A percentile compares a stretch with the other conserved stretches of the same genome.
Conservation (phyloP, 2,329 filamentous ascomycete species). For the Ophiostoma novo-ulmi region DNA sequence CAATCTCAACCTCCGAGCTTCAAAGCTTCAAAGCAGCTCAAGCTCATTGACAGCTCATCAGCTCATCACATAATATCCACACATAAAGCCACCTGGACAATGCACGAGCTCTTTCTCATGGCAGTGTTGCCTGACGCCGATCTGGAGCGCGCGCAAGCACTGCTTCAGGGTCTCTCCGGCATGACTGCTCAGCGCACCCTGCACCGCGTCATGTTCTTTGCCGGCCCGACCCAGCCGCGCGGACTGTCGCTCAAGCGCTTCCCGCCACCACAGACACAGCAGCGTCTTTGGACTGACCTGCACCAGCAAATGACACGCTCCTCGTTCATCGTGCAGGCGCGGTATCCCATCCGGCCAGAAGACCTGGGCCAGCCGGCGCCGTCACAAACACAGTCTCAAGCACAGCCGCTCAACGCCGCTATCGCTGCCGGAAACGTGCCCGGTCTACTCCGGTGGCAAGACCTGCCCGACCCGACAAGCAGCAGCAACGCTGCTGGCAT, state of each 20-base stretch:
- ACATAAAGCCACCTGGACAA: slow-evolving; percentile 30
- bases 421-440: slow-evolving; percentile 26
- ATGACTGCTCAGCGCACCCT: slow-evolving; percentile 49
- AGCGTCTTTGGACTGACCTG: slow-evolving; percentile 47
- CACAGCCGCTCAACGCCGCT: slow-evolving; percentile 36
- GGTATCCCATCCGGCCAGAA: slow-evolving; percentile 47
- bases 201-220: slow-evolving; percentile 51
- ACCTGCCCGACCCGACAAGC: slow-evolving; percentile 54
- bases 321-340: slow-evolving; percentile 52
- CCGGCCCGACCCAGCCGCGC: slow-evolving; percentile 41
- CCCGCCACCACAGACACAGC: slow-evolving; percentile 27
- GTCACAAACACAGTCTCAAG: slow-evolving; percentile 35
- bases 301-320: slow-evolving; percentile 51
- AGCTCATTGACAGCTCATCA: neutral
- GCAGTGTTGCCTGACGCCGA: slow-evolving; percentile 51
- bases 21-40: slow-evolving; percentile 4
- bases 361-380: slow-evolving; percentile 36
- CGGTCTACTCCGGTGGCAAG: slow-evolving; percentile 53
- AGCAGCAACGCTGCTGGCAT: slow-evolving; percentile 25
- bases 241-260: slow-evolving; percentile 42
- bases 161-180: slow-evolving; percentile 54
- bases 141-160: slow-evolving; percentile 44
- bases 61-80: neutral
- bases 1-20: slow-evolving; percentile 14
- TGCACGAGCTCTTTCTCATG: slow-evolving; percentile 58